phyloP scores from a whole-genome alignment of 192 early-diverging fungal species.

The Coemansia sp. region DNA sequence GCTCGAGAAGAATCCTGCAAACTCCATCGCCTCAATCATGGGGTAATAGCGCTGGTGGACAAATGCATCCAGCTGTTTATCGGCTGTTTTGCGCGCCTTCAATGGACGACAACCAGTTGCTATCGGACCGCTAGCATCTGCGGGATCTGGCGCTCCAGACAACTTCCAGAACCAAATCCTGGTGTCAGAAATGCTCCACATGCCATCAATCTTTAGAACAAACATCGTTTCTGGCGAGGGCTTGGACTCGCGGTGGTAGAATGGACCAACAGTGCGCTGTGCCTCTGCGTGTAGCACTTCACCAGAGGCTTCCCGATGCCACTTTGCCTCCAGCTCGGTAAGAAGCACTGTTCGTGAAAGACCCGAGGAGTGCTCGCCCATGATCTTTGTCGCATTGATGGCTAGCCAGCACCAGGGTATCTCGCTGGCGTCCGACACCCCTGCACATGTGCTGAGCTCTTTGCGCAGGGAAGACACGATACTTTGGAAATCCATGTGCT shows the following conservation, averaged over 20 bases:
- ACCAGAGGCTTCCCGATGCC: conserved; percentile 27
- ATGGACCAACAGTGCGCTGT: conserved; percentile 28
- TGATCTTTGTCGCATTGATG: not conserved
- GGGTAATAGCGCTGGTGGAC: conserved; percentile 48
- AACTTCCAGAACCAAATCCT: conserved; percentile 43
- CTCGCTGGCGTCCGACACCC: conserved; percentile 7
- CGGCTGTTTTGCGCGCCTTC: conserved; percentile 1
- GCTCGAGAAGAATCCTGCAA: conserved; percentile 32
- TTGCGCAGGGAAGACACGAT: conserved; percentile 17
- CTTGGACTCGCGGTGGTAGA: conserved; percentile 19
- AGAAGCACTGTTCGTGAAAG: conserved; percentile 40
- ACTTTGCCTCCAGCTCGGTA: conserved; percentile 36
- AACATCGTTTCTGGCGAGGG: conserved; percentile 24
- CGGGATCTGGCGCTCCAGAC: conserved; percentile 31
- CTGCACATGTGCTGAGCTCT: conserved; percentile 23
- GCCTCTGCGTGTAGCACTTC: conserved; percentile 20
- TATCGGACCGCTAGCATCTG: not conserved
- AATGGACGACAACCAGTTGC: not conserved
- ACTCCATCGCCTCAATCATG: conserved; percentile 39
- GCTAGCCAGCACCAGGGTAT: conserved; percentile 48
- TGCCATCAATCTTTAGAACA: conserved; percentile 18
- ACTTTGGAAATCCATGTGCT: conserved; percentile 31
- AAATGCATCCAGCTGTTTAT: conserved; percentile 30
- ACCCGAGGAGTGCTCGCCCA: conserved; percentile 34
- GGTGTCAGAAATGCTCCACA: conserved; percentile 19